Evolutionary conservation across 169 alveolate species (phyloP), one percentile per base, ranked within the genome.

Genomic region (Plasmodium malariae): DNA sequence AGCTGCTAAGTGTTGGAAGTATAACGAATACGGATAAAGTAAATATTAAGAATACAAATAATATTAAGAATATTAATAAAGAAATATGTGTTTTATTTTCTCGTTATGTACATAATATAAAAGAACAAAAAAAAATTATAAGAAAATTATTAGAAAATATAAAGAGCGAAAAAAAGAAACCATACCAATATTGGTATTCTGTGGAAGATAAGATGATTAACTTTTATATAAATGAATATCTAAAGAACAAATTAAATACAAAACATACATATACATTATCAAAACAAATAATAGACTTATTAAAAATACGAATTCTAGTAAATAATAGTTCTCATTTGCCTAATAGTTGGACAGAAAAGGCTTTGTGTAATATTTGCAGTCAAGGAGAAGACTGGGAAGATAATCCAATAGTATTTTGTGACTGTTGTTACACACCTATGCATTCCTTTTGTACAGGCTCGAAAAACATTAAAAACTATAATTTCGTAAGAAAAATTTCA

Each of bases 311-410:
- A 34, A 36, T 94, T 5, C 62, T 57, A 55, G 74, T 93, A 51
- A 37, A n/a, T 40, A 80, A 89, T 70, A 94, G 96, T 55, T 86
- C 95, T 4, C 87, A 62, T 26, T 40, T 94, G 32, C 96, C 96
- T n/a, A 68, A 88, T 54, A 88, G 72, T 17, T 94, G 96, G 96
- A 94, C 96, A 1, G 96, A 94, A 45, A 88, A 93, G 48, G 96
- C 96, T 30, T 85, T 94, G 40, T 94, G 96, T 54, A 94, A 93
- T 78, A 55, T 94, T 48, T 94, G 96, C 65, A 93, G 94, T 28
- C 74, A 88, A 12, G 96, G 93, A 57, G 96, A 94, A 67, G 96
- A 94, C 55, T 94, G 96, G 96, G 96, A 94, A 43, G 96, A 94
- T 74, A 94, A 94, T 86, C 96, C 96, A 0, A 94, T 94, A 1